Conservation (phyloP, 208 protist genomes). For the Acanthamoeba healyi region DNA sequence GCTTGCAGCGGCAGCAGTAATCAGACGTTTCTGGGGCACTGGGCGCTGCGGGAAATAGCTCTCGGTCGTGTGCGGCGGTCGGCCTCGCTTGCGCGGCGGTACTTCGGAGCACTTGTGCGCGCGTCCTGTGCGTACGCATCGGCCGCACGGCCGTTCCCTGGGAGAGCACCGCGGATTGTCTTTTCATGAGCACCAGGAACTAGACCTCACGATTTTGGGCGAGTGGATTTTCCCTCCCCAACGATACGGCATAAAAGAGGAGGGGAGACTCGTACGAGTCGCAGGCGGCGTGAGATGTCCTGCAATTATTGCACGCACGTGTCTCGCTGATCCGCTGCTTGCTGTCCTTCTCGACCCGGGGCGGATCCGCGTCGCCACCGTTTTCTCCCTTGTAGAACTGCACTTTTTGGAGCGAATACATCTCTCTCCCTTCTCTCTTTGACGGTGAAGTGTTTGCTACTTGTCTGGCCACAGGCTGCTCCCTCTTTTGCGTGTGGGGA, state of each 20-base stretch:
- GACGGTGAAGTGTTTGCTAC: no score
- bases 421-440: neutral
- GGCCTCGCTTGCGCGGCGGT: neutral
- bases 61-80: neutral
- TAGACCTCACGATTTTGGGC: no score
- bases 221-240: no score
- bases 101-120: neutral
- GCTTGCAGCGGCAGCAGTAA: no score
- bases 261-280: neutral
- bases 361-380: no score
- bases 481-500: no score
- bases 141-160: conserved; percentile 5
- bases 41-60: conserved; percentile 22
- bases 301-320: conserved; percentile 15
- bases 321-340: neutral
- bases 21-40: no score
- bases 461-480: no score
- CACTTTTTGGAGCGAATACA: neutral
- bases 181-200: no score
- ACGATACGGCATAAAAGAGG: no score
- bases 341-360: no score
- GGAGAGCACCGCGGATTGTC: neutral
- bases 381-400: neutral
- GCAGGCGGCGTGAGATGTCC: conserved; percentile 3
- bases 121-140: neutral